Base-by-base conservation (phyloP, 768 basidiomycete genomes). In the Pisolithus tinctorius region DNA sequence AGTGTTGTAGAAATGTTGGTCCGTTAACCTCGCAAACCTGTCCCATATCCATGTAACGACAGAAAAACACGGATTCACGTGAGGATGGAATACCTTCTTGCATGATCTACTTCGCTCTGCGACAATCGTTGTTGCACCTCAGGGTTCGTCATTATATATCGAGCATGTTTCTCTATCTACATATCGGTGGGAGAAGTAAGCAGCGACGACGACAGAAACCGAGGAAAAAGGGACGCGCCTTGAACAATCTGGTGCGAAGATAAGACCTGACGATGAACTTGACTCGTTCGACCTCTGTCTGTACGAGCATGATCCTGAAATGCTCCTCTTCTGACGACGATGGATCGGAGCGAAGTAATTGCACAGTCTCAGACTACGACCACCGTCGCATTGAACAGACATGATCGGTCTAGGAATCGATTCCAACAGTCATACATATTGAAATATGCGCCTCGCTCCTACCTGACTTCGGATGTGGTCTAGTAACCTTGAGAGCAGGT, bases 241-340 rank as follows among this genome's bases (percentile, higher is more conserved):
- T 97, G 74, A 78, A 83, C 47, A 95, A 66, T 53, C 93, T 75
- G 27, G 88, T 90, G 23, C 94, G 79, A 4, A 95, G 78, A 65
- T 95, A 97, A 1, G 91, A 90, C 51, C 93, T 73, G 25, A 96
- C 82, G 50, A 95, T 80, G 62, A 93, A 97, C 68, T 93, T 94
- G 59, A 92, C 89, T 39, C 94, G 82, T 64, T 97, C 93, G 58
- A 95, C 81, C 68, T 97, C 93, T 0, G 91, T 94, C 69, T 94
- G 91, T 0, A 90, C 93, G 48, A 97, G 84, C 75, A 92, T 86
- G 31, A 95, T 88, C 57, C 91, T 76, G 54, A 93, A 88, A 60
- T 97, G 93, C 56, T 97, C 93, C 55, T 95, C 92, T 60, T 95
- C 92, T 1, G 86, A 90, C 2, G 89, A 85, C 36, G 82, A 79